phyloP scores from a whole-genome alignment of 345 rosid species.

The Gossypium rotundifolium region DNA sequence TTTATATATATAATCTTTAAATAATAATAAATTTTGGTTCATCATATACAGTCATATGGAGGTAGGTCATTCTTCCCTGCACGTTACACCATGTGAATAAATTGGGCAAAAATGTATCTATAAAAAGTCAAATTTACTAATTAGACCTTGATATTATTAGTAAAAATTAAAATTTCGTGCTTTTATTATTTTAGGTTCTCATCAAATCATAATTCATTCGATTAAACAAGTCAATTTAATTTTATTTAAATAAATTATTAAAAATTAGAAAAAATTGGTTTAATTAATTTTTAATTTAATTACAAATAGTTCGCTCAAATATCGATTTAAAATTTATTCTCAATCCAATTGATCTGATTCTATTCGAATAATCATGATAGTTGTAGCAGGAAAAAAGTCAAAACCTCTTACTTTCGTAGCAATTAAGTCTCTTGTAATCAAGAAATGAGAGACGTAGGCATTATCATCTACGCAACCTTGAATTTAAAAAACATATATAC shows the following conservation, averaged over 20 bases:
- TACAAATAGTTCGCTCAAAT: accelerated
- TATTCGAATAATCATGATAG: too few relatives aligned
- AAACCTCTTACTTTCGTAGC: not conserved
- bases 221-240: accelerated
- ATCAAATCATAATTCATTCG: too few relatives aligned
- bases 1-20: not conserved
- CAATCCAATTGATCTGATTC: too few relatives aligned
- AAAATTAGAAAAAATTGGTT: too few relatives aligned
- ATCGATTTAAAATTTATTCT: too few relatives aligned
- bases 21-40: not conserved
- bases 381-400: too few relatives aligned
- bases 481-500: too few relatives aligned
- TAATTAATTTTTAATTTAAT: too few relatives aligned
- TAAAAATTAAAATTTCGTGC: too few relatives aligned
- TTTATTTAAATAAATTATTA: too few relatives aligned
- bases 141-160: too few relatives aligned
- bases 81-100: conserved; percentile 11
- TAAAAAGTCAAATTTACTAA: too few relatives aligned
- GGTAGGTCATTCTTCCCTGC: not conserved
- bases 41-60: not conserved
- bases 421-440: not conserved
- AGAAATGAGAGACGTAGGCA: not conserved
- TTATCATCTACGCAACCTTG: not conserved
- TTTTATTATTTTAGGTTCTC: not conserved
- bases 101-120: not conserved